phyloP scores from a whole-genome alignment of 257 asterid genomes.

The Nicotiana attenuata region DNA sequence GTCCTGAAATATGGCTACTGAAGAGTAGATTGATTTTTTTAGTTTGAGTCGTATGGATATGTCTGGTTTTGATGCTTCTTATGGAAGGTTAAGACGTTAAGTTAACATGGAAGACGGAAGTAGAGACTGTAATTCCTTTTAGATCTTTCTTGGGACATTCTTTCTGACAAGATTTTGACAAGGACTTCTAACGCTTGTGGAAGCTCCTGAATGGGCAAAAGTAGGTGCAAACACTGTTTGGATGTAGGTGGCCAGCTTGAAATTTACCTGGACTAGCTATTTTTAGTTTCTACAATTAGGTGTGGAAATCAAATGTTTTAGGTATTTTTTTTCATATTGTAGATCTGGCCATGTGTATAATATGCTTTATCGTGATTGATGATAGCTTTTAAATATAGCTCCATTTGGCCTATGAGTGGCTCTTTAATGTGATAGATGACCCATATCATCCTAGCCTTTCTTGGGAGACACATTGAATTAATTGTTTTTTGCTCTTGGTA shows the following conservation, averaged over 20 bases:
- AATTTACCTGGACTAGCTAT: not conserved
- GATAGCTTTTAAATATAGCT: not conserved
- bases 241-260: not conserved
- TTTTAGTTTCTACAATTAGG: not conserved
- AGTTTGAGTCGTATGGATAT: not conserved
- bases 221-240: not conserved
- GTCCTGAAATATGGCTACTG: not conserved
- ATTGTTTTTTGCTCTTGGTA: not conserved
- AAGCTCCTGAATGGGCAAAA: not conserved
- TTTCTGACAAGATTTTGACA: not conserved
- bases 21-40: not conserved
- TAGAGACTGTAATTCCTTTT: not conserved
- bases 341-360: not conserved
- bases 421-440: not conserved
- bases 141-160: not conserved
- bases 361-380: not conserved
- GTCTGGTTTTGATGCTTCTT: not conserved
- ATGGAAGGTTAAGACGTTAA: not conserved
- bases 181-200: not conserved
- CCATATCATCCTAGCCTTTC: not conserved
- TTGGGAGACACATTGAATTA: not conserved
- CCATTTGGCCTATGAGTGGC: not conserved
- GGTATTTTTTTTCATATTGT: not conserved
- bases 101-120: not conserved
- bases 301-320: not conserved